Evolutionary conservation across 441 rosid genomes (phyloP), one percentile per base, ranked within the genome.

Genomic region (Erodium moschatum): DNA sequence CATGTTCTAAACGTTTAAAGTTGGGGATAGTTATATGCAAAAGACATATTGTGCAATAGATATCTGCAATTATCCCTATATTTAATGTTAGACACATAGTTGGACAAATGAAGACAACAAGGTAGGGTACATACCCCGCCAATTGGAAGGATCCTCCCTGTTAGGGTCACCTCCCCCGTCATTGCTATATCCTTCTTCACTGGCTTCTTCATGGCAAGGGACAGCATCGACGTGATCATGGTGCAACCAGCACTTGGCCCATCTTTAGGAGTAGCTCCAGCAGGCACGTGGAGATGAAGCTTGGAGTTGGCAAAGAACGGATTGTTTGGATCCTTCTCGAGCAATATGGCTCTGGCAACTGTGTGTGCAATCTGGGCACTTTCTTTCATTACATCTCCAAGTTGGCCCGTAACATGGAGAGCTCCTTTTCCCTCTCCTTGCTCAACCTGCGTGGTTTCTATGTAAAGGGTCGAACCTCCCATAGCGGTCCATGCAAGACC

Each of bases 171-270:
- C 82, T 93, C 97, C 42, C 98, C 98, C 0, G 97, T 93, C 98
- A 93, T 93, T 3, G 98, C 98, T 75, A 93, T 87, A 81, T 91
- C 97, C 72, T 78, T 86, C 79, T 68, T 80, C 24, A 87, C 89
- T 16, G 84, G 84, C 76, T 86, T 91, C 72, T 86, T 83, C 96
- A 82, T 67, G 66, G 96, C 92, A 46, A 91, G 87, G 18, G 97
- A 91, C n/a, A 93, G 79, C 87, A 93, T 74, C 4, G 98, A 91
- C 5, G 96, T 93, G 75, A 89, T 83, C 96, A 91, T 93, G 65
- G 97, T 87, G 83, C 97, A 87, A 52, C 98, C 98, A 15, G 97
- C 98, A 67, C 98, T 93, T 4, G 98, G 97, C 18, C 98, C 97
- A 27, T 93, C 97, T 75, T 93, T 91, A 0, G 92, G 96, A 24